These are phyloP conservation scores for Tylopilus sp. DNA, from an alignment of 768 basidiomycete species.

Conservation along the genomic window DNA sequence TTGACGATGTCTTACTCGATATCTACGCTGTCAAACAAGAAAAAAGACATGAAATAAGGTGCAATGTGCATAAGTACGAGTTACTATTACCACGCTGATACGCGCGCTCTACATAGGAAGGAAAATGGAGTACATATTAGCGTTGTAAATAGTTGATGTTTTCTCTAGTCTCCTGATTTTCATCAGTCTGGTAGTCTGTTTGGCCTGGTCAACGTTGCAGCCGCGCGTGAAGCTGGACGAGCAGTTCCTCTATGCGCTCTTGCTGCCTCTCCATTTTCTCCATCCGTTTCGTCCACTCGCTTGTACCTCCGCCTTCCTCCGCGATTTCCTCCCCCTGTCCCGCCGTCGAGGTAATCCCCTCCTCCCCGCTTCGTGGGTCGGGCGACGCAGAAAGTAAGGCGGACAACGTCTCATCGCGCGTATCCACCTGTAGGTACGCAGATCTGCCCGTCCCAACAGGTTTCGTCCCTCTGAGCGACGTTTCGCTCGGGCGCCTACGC, in stretches of 20 bases:
- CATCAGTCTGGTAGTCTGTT: neutral
- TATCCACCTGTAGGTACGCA: conserved; percentile 19
- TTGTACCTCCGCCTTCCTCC: conserved; percentile 26
- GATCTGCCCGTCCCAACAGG: conserved; percentile 8
- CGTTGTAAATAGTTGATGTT: neutral
- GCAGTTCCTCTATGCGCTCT: conserved; percentile 46
- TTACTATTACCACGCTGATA: neutral
- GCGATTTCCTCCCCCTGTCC: conserved; percentile 27
- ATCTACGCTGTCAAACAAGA: neutral
- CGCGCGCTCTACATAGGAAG: neutral
- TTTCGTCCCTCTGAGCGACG: conserved; percentile 2
- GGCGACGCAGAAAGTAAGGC: conserved; percentile 26
- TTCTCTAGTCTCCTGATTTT: neutral
- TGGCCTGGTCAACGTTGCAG: conserved; percentile 10
- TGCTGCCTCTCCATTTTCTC: conserved; percentile 43
- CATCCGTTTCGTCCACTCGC: conserved; percentile 34
- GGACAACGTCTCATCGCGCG: conserved; percentile 19
- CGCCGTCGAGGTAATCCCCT: conserved; percentile 18
- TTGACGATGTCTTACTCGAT: neutral
- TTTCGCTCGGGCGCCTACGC: conserved; percentile 14
- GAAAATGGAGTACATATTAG: neutral
- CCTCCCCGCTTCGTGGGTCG: conserved; percentile 13
- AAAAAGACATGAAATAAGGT: conserved; percentile 5
- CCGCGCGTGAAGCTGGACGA: conserved; percentile 31
- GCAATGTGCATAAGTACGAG: neutral